phyloP scores from a whole-genome alignment of 1,284 basidiomycete genomes.

The Peniophora sp. region DNA sequence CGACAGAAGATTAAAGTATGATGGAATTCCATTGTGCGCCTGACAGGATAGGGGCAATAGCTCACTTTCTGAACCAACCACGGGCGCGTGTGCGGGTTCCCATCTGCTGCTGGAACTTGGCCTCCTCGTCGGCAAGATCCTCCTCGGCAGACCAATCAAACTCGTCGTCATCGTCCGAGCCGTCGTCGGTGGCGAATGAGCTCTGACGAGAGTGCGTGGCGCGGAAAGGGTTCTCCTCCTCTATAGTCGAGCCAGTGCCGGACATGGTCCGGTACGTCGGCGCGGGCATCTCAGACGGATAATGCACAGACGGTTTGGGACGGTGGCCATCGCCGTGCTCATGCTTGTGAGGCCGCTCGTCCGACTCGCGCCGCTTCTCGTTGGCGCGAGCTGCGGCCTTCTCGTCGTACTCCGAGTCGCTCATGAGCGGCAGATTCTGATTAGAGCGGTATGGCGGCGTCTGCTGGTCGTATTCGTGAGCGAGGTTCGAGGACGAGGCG shows the following conservation, averaged over 20 bases:
- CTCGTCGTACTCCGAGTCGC: constrained; percentile 5
- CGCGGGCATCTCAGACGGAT: constrained; percentile 31
- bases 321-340: constrained; percentile 1
- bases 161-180: constrained; percentile 42
- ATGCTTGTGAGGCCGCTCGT: constrained; percentile 3
- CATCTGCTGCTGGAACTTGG: constrained; percentile 53
- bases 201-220: constrained; percentile 27
- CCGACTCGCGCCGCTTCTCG: constrained; percentile 1
- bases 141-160: constrained; percentile 73
- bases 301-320: constrained; percentile 41
- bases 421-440: constrained; percentile 15
- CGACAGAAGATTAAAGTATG: neutral
- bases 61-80: constrained; percentile 50
- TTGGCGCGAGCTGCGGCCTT: constrained; percentile 10
- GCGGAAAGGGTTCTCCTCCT: constrained; percentile 15
- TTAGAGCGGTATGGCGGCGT: constrained; percentile 19
- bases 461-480: constrained; percentile 14
- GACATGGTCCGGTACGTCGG: constrained; percentile 10
- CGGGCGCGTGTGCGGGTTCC: constrained; percentile 36
- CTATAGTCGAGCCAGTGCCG: constrained; percentile 15
- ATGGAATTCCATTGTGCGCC: neutral
- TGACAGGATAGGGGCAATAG: constrained; percentile 6
- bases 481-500: constrained; percentile 19
- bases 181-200: constrained; percentile 53
- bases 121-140: constrained; percentile 60